A percentile compares a stretch with the other conserved stretches of the same genome.
phyloP scores from a whole-genome alignment of 805 yeast species.

The Starmerella stellata region DNA sequence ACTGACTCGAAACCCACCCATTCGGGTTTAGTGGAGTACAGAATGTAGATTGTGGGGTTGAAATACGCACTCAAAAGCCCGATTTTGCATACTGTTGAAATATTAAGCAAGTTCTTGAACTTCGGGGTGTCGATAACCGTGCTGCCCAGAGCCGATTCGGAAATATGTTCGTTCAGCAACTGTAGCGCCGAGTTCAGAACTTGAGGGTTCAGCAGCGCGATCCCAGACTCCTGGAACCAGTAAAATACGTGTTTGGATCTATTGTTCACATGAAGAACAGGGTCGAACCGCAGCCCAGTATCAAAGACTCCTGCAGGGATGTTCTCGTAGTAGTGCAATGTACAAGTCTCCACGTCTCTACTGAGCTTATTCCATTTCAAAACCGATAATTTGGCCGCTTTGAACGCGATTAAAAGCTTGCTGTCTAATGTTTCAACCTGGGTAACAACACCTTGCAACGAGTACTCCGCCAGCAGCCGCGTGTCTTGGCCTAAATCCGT shows the following conservation, averaged over 20 bases:
- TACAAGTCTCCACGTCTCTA: constrained; percentile 47
- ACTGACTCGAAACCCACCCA: constrained; percentile 64
- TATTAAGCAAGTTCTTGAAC: neutral
- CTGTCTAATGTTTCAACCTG: constrained; percentile 31
- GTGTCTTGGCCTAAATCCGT: constrained; percentile 21
- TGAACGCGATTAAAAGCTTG: constrained; percentile 40
- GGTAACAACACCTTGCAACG: constrained; percentile 50
- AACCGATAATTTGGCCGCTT: constrained; percentile 59
- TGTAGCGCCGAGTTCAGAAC: neutral
- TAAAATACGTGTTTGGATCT: constrained; percentile 48
- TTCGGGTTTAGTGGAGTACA: constrained; percentile 39
- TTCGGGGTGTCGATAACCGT: neutral
- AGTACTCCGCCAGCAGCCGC: constrained; percentile 41
- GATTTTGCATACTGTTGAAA: constrained; percentile 39
- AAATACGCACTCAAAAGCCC: constrained; percentile 55
- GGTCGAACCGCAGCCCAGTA: constrained; percentile 19
- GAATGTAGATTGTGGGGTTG: constrained; percentile 64
- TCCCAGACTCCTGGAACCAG: constrained; percentile 28
- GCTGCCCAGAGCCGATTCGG: neutral
- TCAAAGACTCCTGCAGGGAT: constrained; percentile 26
- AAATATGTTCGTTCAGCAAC: neutral
- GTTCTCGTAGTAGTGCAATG: constrained; percentile 74
- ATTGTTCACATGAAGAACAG: constrained; percentile 32
- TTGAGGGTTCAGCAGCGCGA: neutral
- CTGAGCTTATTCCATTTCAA: constrained; percentile 45